Evolutionary conservation across 2,329 filamentous ascomycete species (phyloP).

Genomic region (Botrytis fabae): DNA sequence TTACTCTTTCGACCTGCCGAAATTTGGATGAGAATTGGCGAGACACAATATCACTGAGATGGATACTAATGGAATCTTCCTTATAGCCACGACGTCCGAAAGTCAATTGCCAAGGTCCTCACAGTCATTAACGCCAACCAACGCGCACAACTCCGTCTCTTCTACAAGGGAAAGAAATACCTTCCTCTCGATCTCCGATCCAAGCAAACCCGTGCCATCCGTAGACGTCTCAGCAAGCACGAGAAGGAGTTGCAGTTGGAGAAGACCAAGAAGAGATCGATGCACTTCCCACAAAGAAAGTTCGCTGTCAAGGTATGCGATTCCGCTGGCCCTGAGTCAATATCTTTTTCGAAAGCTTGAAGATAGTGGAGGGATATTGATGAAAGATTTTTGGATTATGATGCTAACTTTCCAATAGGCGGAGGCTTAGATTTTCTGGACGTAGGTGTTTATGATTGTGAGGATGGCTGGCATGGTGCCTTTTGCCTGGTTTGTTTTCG

Average conservation of each 20-base stretch:
- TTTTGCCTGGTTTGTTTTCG: conserved; percentile 30
- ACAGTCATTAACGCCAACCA: conserved; percentile 99
- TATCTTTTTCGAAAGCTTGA: not conserved
- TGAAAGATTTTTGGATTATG: not conserved
- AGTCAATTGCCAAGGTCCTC: conserved; percentile 97
- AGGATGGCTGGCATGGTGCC: conserved; percentile 32
- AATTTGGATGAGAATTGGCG: not conserved
- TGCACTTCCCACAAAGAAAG: conserved; percentile 98
- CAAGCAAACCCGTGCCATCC: conserved; percentile 98
- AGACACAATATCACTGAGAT: not conserved
- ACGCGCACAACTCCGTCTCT: conserved; percentile 93
- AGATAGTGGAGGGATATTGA: not conserved
- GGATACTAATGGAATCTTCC: not conserved
- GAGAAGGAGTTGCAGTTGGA: conserved; percentile 81
- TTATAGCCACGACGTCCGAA: conserved; percentile 92
- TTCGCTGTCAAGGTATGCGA: conserved; percentile 85
- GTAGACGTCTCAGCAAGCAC: conserved; percentile 89
- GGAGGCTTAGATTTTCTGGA: conserved; percentile 37
- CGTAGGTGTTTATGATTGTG: conserved; percentile 33
- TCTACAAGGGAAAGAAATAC: conserved; percentile 99
- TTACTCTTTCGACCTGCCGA: conserved; percentile 1
- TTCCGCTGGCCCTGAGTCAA: not conserved
- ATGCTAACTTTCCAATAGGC: conserved; percentile 34
- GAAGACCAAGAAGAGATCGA: conserved; percentile 95
- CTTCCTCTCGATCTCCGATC: conserved; percentile 95